These are phyloP conservation scores for Nemania sp. DNA, from an alignment of 2,329 filamentous ascomycete genomes.

Conservation along the genomic window DNA sequence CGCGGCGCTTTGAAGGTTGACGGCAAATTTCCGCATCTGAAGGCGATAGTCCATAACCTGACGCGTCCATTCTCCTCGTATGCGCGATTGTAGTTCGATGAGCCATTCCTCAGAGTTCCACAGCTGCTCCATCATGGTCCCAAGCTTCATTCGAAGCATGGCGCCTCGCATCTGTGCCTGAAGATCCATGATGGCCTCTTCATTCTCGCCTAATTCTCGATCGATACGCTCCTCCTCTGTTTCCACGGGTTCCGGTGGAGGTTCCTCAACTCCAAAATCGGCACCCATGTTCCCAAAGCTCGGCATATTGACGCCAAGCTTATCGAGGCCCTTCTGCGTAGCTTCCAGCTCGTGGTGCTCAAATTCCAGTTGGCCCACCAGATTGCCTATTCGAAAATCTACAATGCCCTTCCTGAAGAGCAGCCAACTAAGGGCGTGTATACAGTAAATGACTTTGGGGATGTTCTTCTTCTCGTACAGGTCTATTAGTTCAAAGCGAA, in stretches of 20 bases:
- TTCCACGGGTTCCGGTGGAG: conserved; percentile 78
- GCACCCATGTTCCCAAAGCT: conserved; percentile 98
- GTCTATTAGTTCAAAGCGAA: conserved; percentile 95
- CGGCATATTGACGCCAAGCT: conserved; percentile 92
- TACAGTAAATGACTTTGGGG: conserved; percentile 98
- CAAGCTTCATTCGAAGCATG: conserved; percentile 74
- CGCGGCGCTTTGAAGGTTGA: conserved; percentile 76
- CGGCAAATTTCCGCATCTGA: conserved; percentile 80
- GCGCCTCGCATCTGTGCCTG: conserved; percentile 88
- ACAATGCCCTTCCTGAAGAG: conserved; percentile 93
- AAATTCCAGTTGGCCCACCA: conserved; percentile 95
- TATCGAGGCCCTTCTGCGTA: conserved; percentile 95
- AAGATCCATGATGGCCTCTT: conserved; percentile 73
- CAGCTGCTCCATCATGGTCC: conserved; percentile 81
- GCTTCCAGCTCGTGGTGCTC: conserved; percentile 97
- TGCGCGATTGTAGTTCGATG: conserved; percentile 80
- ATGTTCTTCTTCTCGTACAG: conserved; percentile 99
- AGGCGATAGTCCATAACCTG: conserved; percentile 83
- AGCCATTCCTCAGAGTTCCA: conserved; percentile 85
- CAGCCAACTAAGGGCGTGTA: conserved; percentile 97
- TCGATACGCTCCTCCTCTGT: conserved; percentile 89
- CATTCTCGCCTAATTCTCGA: conserved; percentile 78
- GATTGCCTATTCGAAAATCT: conserved; percentile 92
- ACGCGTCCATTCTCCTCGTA: conserved; percentile 84
- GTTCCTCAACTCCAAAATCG: conserved; percentile 82